Base-by-base conservation (phyloP, 2,329 filamentous ascomycete genomes). In the Colletotrichum horii region DNA sequence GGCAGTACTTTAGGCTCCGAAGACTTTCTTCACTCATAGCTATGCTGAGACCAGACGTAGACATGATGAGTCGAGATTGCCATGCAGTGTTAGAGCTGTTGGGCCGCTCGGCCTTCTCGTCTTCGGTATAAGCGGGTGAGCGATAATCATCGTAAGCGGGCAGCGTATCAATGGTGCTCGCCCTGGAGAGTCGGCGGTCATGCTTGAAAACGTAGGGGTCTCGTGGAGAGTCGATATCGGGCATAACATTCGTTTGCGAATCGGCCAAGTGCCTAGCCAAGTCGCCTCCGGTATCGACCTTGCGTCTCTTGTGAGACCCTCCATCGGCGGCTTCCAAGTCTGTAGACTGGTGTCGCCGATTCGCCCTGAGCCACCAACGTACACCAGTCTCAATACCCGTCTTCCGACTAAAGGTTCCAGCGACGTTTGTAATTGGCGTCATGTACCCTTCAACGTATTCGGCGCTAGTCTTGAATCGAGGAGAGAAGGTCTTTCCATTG, bases 1-100 rank as follows among this genome's bases (percentile, higher is more conserved):
- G 87, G 78, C 96, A 98, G 80, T 95, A 96, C 79, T 95, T 95
- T 56, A 99, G 87, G 76, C 94, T 97, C 67, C 93, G 91, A 11
- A 98, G 87, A 26, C 95, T 98, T 80, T 97, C 94, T 22, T 97
- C 94, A 80, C 94, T 97, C 90, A 99, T 95, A 1, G 97, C 96
- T 19, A 98, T 93, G 77, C 96, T 96, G 1, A 98, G 89, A 1
- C 96, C 96, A 1, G 96, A 98, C 0, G 96, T 98, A 7, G 95
- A 96, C 83, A 98, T 94, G 78, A 98, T 94, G 22, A 98, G 88
- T 16, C 96, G 93, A 14, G 94, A 95, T 76, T 94, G 95, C 95
- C 96, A 97, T 81, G 88, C 82, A 32, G 79, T 76, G 11, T 79
- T 79, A 61, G 80, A 77, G 16, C 80, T 80, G 8, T 79, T 76